phyloP scores from a whole-genome alignment of 805 yeast species.

The Wickerhamiella bombiphila region DNA sequence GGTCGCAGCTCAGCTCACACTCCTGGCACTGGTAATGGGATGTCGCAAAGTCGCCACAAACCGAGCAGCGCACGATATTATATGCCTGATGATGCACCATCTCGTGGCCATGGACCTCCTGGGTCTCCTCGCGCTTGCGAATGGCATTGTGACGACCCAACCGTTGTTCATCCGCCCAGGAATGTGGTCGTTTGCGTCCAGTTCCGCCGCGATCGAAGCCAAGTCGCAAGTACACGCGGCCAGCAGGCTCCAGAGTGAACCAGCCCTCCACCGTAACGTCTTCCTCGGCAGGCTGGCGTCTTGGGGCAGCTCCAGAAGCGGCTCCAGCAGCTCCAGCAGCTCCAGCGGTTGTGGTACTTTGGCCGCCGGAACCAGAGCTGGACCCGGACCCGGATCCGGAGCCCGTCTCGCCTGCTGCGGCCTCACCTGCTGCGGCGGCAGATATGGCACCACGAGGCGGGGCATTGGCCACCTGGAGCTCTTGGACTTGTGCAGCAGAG shows the following conservation, averaged over 20 bases:
- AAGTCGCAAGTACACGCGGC: conserved; percentile 65
- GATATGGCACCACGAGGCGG: background rate
- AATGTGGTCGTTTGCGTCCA: conserved; percentile 26
- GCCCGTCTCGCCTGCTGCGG: conserved; percentile 10
- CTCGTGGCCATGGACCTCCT: conserved; percentile 93
- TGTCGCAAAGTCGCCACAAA: conserved; percentile 87
- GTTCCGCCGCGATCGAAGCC: conserved; percentile 60
- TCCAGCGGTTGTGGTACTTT: background rate
- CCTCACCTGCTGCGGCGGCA: background rate
- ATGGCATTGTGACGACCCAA: conserved; percentile 96
- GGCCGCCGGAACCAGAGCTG: background rate
- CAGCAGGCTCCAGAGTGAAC: conserved; percentile 89
- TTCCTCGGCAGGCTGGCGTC: background rate
- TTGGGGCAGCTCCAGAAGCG: background rate
- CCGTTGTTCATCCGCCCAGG: conserved; percentile 30
- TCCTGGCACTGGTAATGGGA: conserved; percentile 72
- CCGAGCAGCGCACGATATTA: conserved; percentile 92
- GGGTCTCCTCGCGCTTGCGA: conserved; percentile 69
- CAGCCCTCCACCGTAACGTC: conserved; percentile 44
- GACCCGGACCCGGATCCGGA: conserved; percentile 6
- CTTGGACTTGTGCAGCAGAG: conserved; percentile 44
- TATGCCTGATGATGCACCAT: conserved; percentile 82
- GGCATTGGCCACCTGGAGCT: conserved; percentile 7
- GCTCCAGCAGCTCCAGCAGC: background rate
- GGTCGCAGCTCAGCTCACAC: conserved; percentile 63